Evolutionary conservation across 2,329 filamentous ascomycete species (phyloP), one percentile per base, ranked within the genome.

Genomic region (Fusarium tjaetaba): DNA sequence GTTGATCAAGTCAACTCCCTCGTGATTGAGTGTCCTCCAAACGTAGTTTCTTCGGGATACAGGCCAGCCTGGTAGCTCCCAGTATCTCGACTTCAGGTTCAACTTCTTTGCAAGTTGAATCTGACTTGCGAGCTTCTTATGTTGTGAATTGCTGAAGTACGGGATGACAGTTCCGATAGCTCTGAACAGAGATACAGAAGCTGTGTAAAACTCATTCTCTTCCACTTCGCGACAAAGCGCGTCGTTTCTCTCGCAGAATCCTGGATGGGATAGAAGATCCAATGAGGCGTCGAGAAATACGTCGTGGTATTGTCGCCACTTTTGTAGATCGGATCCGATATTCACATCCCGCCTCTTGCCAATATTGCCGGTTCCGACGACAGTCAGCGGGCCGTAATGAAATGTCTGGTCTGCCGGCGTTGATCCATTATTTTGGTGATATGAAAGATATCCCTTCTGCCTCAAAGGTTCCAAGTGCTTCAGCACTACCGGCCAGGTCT

Each of bases 271-370:
- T 2, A 86, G 75, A 77, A 81, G 77, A 64, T 85, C 81, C 0
- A 93, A 83, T 0, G 90, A 90, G 1, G 91, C 91, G 71, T 93
- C 92, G 77, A 90, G 91, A 79, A 92, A 92, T 59, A 88, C 85
- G 79, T 93, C 89, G 42, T 90, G 84, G 11, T 77, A 59, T 14
- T 65, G 63, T 14, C 51, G 55, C 65, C 71, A 77, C 42, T 48
- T 41, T 14, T 30, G 39, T 4, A 57, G 36, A 41, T 77, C 61
- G 4, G 61, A 1, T 2, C 75, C 75, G 13, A 73, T 57, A 11
- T 77, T 77, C 2, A 77, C 71, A 30, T 76, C 75, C 65, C 75
- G 70, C 2, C 67, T 62, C 11, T 51, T 70, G 39, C 32, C 61
- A 10, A 79, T 74, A 45, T 88, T 88, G 13, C 92, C 92, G 0